These are phyloP conservation scores for Amauroascus verrucosus DNA, from an alignment of 2,329 filamentous ascomycete species.

Conservation along the genomic window DNA sequence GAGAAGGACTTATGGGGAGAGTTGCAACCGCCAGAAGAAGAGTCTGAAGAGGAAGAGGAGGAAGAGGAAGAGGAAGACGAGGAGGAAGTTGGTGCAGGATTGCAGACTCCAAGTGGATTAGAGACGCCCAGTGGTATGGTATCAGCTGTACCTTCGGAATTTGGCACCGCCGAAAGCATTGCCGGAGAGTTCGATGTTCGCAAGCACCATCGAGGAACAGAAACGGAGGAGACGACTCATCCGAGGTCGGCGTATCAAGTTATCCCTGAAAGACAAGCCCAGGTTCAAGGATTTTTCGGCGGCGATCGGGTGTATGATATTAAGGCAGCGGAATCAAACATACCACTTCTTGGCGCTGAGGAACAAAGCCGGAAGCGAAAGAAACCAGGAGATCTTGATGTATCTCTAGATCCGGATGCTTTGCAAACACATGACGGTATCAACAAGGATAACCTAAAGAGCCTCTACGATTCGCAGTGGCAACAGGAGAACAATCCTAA, in stretches of 20 bases:
- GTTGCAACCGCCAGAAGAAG: constrained; percentile 67
- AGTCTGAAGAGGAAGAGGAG: constrained; percentile 56
- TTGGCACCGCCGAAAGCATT: constrained; percentile 62
- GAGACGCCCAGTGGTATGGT: constrained; percentile 73
- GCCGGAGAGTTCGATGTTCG: constrained; percentile 83
- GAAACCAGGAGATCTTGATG: constrained; percentile 91
- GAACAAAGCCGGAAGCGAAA: constrained; percentile 74
- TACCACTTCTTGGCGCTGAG: constrained; percentile 70
- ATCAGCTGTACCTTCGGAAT: constrained; percentile 72
- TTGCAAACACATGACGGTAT: constrained; percentile 65
- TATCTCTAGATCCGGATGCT: constrained; percentile 78
- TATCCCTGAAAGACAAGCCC: constrained; percentile 75
- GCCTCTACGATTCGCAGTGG: constrained; percentile 64
- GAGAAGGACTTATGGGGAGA: constrained; percentile 90
- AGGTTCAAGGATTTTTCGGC: constrained; percentile 88
- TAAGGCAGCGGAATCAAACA: constrained; percentile 46
- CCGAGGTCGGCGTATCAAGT: constrained; percentile 80
- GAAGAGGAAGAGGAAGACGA: constrained; percentile 58
- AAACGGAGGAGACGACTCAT: constrained; percentile 68
- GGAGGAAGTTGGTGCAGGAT: constrained; percentile 52
- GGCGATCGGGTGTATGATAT: constrained; percentile 91
- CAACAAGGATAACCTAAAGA: constrained; percentile 71
- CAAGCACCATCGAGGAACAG: constrained; percentile 72
- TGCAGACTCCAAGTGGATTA: constrained; percentile 64
- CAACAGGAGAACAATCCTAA: constrained; percentile 56